Conservation (phyloP, 345 rosid genomes). For the Microcos paniculata region DNA sequence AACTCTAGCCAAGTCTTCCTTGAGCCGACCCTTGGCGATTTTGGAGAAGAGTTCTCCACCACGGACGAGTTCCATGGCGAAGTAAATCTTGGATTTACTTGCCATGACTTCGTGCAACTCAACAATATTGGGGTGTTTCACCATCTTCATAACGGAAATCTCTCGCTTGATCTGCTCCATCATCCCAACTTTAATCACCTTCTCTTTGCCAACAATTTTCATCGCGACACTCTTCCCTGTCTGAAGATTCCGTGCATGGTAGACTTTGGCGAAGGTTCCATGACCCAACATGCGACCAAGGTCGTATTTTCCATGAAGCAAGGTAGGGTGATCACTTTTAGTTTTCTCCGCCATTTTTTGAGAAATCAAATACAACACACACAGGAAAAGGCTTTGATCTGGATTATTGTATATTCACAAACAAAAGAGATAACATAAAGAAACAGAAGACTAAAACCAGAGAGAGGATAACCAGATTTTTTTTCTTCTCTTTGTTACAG, state of each 20-base stretch:
- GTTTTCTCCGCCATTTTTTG: slow-evolving; percentile 24
- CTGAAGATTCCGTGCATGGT: slow-evolving; percentile 57
- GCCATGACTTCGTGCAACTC: slow-evolving; percentile 96
- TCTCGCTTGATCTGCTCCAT: slow-evolving; percentile 87
- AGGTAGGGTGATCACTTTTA: slow-evolving; percentile 25
- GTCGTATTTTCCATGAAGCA: slow-evolving; percentile 84
- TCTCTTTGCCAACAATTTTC: slow-evolving; percentile 88
- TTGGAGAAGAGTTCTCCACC: slow-evolving; percentile 86
- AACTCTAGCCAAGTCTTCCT: slow-evolving; percentile 70
- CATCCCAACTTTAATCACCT: slow-evolving; percentile 83
- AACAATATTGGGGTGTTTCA: slow-evolving; percentile 76
- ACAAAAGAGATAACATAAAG: neutral
- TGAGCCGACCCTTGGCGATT: slow-evolving; percentile 60
- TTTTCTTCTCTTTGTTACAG: neutral
- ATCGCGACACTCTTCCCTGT: slow-evolving; percentile 74
- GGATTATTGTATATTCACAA: neutral
- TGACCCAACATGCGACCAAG: slow-evolving; percentile 81
- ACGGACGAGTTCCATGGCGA: slow-evolving; percentile 89
- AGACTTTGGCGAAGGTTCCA: slow-evolving; percentile 91
- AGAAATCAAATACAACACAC: neutral
- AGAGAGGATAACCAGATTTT: neutral
- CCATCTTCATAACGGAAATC: slow-evolving; percentile 96
- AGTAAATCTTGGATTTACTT: slow-evolving; percentile 86
- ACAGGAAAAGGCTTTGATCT: neutral
- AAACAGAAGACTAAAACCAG: neutral